These are phyloP conservation scores for Penicillium argentinense DNA, from an alignment of 495 filamentous ascomycete species.

Conservation along the genomic window DNA sequence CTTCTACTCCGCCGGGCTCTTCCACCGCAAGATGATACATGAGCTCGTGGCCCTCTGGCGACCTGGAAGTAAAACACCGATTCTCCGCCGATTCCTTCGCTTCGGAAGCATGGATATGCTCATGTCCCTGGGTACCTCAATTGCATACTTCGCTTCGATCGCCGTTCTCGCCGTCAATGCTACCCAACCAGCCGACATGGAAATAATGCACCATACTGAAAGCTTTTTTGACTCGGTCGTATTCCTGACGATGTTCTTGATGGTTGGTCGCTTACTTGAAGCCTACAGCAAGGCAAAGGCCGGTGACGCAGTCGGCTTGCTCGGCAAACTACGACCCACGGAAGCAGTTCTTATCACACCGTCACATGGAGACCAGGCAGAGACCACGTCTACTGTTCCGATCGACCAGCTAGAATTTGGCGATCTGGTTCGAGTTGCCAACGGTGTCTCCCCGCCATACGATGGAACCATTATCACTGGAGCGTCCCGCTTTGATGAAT, in stretches of 20 bases:
- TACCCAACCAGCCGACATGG: conserved; percentile 54
- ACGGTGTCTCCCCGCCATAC: conserved; percentile 81
- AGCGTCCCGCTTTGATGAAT: conserved; percentile 80
- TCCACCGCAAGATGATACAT: conserved; percentile 75
- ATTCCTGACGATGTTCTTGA: conserved; percentile 88
- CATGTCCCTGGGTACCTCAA: conserved; percentile 82
- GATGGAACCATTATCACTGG: conserved; percentile 67
- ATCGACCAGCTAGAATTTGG: conserved; percentile 80
- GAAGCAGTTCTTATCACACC: conserved; percentile 76
- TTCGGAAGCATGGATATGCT: conserved; percentile 98
- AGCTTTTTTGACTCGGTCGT: conserved; percentile 93
- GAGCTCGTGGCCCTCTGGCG: conserved; percentile 82
- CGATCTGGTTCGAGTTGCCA: conserved; percentile 73
- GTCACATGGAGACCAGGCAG: no score
- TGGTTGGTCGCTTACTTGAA: conserved; percentile 78
- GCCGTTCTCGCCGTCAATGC: conserved; percentile 72
- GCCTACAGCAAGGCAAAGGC: conserved; percentile 91
- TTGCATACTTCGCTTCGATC: conserved; percentile 85
- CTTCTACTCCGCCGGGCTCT: conserved; percentile 84
- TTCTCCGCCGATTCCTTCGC: conserved; percentile 77
- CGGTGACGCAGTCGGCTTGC: conserved; percentile 79
- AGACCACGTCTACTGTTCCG: conserved; percentile 44
- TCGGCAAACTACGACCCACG: conserved; percentile 78
- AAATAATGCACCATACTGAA: conserved; percentile 38
- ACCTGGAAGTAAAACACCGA: conserved; percentile 70